Conservation (phyloP, 306 rosid genomes). For the Dryas drummondii region DNA sequence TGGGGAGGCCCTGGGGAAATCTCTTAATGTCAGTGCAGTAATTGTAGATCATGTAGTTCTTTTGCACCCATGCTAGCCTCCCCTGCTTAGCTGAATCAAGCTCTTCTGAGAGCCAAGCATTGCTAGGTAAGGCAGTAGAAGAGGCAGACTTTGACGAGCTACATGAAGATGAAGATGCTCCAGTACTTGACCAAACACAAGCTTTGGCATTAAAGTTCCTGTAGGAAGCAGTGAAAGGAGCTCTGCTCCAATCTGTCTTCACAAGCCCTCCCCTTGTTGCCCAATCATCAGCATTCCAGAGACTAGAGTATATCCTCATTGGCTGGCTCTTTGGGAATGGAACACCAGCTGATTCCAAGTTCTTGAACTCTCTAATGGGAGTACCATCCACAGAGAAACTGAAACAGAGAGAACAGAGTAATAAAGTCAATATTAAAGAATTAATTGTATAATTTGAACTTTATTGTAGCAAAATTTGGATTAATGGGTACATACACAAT, state of each 20-base stretch:
- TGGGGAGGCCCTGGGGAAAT: conserved; percentile 61
- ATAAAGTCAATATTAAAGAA: no score
- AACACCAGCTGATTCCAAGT: conserved; percentile 51
- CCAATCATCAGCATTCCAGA: conserved; percentile 88
- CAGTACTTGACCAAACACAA: conserved; percentile 42
- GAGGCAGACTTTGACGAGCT: conserved; percentile 24
- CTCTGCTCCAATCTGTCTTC: conserved; percentile 62
- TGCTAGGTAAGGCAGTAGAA: background rate
- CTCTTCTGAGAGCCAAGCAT: conserved; percentile 45
- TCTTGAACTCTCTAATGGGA: conserved; percentile 74
- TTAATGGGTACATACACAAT: conserved; percentile 41
- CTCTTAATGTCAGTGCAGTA: conserved; percentile 53
- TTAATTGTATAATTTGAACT: background rate
- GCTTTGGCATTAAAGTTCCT: conserved; percentile 62
- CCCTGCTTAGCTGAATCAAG: conserved; percentile 39
- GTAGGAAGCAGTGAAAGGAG: conserved; percentile 62
- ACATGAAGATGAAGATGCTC: conserved; percentile 55
- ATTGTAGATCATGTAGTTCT: conserved; percentile 60
- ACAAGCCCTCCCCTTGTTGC: conserved; percentile 80
- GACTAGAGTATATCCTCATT: conserved; percentile 59
- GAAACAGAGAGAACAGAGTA: background rate
- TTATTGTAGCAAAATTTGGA: background rate
- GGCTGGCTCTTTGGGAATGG: conserved; percentile 57
- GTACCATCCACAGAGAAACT: conserved; percentile 68
- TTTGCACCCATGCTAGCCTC: conserved; percentile 54